Base-by-base conservation (phyloP, 495 filamentous ascomycete species). In the Articulospora tetracladia region DNA sequence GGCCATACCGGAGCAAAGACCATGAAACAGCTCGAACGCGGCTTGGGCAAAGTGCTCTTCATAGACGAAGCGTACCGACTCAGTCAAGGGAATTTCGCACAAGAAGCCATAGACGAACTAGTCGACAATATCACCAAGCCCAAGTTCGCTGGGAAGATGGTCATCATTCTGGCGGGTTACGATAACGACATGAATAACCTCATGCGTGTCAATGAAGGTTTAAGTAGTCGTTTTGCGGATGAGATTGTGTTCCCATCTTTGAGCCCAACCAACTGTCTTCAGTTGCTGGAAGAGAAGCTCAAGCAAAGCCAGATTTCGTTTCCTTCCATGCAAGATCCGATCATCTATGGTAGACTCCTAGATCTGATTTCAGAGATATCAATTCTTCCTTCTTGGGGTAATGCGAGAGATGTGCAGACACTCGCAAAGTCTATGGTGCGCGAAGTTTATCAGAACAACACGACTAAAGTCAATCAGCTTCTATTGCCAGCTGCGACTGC, bases 91-190 rank as follows among this genome's bases (percentile, higher is more conserved):
- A 3, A 7, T 2, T 90, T 83, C 61, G 83, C 79, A 0, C 75
- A 78, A 30, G 87, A 91, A 67, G 86, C 86, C 0, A 77, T 88
- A 58, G 77, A 87, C 36, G 84, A 91, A 71, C 65, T 91, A 10
- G 80, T 87, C 0, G 81, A 87, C 67, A 75, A 72, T 55, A 74
- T 89, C 28, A 86, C 83, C 0, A 86, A 86, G 61, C 77, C 77
- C 0, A 74, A 72, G 55, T 89, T 79, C 63, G 62, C 66, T 1
- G 66, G 75, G n/a, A 88, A 85, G 57, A 61, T 89, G 4, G 73
- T 90, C 25, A 73, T 83, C n/a, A 85, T 91, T 53, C 72, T 90
- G 2, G 87, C 87, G 0, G 86, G 87, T 7, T 89, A 89, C 55
- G 76, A 78, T n/a, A 55, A 71, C 0, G 82, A 87, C 27, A 89